Evolutionary conservation across 306 rosid species (phyloP).

Genomic region (Psophocarpus tetragonolobus): DNA sequence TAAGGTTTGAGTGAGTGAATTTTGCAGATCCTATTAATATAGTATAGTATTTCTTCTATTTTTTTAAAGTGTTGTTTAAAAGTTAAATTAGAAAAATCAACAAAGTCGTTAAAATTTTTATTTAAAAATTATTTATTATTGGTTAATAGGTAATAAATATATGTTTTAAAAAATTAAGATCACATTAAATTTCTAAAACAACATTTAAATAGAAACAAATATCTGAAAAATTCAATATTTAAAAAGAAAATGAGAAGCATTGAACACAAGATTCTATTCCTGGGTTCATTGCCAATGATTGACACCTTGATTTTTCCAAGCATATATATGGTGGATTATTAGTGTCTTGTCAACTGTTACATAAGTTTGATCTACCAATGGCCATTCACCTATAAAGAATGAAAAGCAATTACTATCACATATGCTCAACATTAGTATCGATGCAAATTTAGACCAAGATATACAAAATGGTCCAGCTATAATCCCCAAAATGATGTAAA

Average conservation of each 20-base stretch:
- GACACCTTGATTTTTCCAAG: constrained; percentile 33
- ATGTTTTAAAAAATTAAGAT: too few species aligned
- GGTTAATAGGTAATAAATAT: too few species aligned
- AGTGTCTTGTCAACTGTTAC: constrained; percentile 24
- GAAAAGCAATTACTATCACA: neutral
- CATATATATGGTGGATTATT: constrained; percentile 27
- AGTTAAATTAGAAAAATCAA: too few species aligned
- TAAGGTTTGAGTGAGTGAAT: neutral
- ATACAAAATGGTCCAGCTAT: constrained; percentile 32
- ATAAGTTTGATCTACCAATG: constrained; percentile 32
- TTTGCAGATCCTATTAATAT: neutral
- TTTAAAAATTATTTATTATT: too few species aligned
- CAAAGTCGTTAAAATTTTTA: too few species aligned
- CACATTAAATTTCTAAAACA: too few species aligned
- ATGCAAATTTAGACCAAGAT: constrained; percentile 39
- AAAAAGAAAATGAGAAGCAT: too few species aligned
- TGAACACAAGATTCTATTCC: neutral
- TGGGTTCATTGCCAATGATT: constrained; percentile 53
- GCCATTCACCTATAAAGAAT: constrained; percentile 19
- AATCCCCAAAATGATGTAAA: neutral
- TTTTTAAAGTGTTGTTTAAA: too few species aligned
- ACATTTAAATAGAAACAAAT: too few species aligned
- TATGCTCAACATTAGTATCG: constrained; percentile 26
- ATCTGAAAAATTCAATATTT: too few species aligned
- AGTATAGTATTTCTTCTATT: neutral